These are phyloP conservation scores for Pyrenochaeta sp. DNA, from an alignment of 2,329 filamentous ascomycete genomes.

Conservation along the genomic window DNA sequence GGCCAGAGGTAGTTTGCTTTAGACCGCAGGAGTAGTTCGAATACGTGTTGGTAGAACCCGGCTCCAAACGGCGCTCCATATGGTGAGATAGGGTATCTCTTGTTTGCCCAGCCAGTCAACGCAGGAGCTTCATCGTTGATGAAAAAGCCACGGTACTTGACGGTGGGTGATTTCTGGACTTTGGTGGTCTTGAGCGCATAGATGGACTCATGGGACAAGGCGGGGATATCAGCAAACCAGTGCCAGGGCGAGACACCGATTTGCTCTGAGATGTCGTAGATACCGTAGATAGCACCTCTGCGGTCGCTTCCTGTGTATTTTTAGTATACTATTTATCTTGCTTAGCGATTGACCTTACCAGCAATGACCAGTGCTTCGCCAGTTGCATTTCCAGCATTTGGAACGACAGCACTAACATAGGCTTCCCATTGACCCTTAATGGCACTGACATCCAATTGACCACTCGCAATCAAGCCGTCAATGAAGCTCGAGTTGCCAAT, in stretches of 20 bases:
- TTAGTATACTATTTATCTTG: slow-evolving; percentile 9
- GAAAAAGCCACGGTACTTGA: slow-evolving; percentile 75
- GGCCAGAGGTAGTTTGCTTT: slow-evolving; percentile 81
- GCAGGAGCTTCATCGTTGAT: slow-evolving; percentile 75
- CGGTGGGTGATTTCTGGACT: slow-evolving; percentile 65
- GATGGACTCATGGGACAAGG: slow-evolving; percentile 60
- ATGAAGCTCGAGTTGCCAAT: slow-evolving; percentile 70
- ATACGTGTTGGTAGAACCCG: slow-evolving; percentile 73
- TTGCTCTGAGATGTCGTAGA: slow-evolving; percentile 76
- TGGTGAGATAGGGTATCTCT: slow-evolving; percentile 58
- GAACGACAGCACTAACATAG: slow-evolving; percentile 67
- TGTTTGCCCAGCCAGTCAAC: slow-evolving; percentile 70
- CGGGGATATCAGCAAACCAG: slow-evolving; percentile 70
- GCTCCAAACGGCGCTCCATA: slow-evolving; percentile 58
- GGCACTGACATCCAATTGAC: slow-evolving; percentile 64
- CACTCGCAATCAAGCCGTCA: slow-evolving; percentile 62
- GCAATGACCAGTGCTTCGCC: slow-evolving; percentile 70
- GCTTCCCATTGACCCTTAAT: slow-evolving; percentile 74
- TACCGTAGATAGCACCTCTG: slow-evolving; percentile 71
- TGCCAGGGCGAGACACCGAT: slow-evolving; percentile 77
- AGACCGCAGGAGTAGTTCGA: slow-evolving; percentile 73
- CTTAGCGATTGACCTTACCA: slow-evolving; percentile 42
- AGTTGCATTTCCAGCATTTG: slow-evolving; percentile 64
- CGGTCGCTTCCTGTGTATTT: slow-evolving; percentile 61
- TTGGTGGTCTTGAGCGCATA: slow-evolving; percentile 64